phyloP scores from a whole-genome alignment of 768 basidiomycete species.

The Pleurotus pulmonarius region DNA sequence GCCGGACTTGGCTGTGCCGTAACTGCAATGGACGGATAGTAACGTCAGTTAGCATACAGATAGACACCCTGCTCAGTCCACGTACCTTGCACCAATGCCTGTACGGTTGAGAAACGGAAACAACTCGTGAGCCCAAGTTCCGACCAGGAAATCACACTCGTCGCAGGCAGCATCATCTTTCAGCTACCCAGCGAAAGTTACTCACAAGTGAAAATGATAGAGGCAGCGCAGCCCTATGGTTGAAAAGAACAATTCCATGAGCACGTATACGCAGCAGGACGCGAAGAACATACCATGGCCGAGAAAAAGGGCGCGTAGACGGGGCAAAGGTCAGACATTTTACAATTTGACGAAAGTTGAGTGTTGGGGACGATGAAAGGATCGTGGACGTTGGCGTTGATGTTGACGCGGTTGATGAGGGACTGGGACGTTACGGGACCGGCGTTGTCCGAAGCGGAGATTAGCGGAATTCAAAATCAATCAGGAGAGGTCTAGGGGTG shows the following conservation, averaged over 20 bases:
- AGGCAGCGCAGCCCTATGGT: constrained; percentile 86
- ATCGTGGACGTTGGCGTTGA: constrained; percentile 8
- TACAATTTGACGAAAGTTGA: constrained; percentile 12
- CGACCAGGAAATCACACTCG: background rate
- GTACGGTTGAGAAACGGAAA: background rate
- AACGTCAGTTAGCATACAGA: constrained; percentile 10
- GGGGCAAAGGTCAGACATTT: constrained; percentile 80
- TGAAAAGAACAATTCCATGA: constrained; percentile 1
- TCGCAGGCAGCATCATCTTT: background rate
- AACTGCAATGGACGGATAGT: constrained; percentile 44
- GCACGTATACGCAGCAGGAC: constrained; percentile 9
- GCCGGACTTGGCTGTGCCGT: constrained; percentile 99
- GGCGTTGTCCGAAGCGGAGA: background rate
- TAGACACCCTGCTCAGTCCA: constrained; percentile 2
- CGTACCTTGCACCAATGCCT: constrained; percentile 87
- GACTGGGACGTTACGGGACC: background rate
- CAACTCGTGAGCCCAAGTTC: background rate
- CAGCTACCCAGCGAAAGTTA: constrained; percentile 12
- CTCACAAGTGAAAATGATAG: constrained; percentile 98
- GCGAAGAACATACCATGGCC: constrained; percentile 68
- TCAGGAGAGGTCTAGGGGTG: no score
- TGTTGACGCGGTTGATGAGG: background rate
- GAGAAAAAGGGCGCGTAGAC: constrained; percentile 99
- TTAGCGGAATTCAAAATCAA: background rate
- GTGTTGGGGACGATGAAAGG: constrained; percentile 9